These are phyloP conservation scores for Amanita exitialis DNA, from an alignment of 768 basidiomycete genomes.

Conservation along the genomic window DNA sequence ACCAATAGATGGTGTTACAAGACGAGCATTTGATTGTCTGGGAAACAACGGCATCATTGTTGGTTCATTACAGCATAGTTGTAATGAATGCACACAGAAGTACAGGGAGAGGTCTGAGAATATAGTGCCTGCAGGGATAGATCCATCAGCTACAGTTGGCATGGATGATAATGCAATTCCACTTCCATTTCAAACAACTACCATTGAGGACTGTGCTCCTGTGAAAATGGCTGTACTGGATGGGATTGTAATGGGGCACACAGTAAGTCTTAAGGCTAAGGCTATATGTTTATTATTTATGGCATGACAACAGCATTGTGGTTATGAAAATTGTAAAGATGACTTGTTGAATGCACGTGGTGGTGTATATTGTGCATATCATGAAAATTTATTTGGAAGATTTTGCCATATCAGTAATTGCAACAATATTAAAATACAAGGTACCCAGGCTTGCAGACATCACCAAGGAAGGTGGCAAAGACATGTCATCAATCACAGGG, in stretches of 20 bases:
- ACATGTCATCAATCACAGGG: conserved; percentile 6
- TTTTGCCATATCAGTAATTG: conserved; percentile 12
- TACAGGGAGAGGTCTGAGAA: conserved; percentile 3
- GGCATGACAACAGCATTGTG: too few relatives aligned
- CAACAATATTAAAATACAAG: conserved; percentile 8
- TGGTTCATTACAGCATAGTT: conserved; percentile 4
- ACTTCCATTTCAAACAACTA: conserved; percentile 2
- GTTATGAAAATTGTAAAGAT: too few relatives aligned
- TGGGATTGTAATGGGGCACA: too few relatives aligned
- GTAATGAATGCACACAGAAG: conserved; percentile 7
- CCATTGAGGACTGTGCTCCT: too few relatives aligned
- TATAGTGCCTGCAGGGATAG: conserved; percentile 8
- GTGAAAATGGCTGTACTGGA: too few relatives aligned
- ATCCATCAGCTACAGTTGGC: background rate
- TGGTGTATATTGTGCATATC: too few relatives aligned
- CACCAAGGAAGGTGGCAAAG: conserved; percentile 10
- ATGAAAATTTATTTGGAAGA: too few relatives aligned
- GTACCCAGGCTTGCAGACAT: conserved; percentile 11
- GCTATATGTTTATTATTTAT: too few relatives aligned
- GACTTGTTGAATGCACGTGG: too few relatives aligned
- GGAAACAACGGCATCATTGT: conserved; percentile 6
- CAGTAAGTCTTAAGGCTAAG: too few relatives aligned
- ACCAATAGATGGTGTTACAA: conserved; percentile 4
- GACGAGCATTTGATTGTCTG: background rate
- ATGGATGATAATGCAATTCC: background rate